A percentile compares a stretch with the other conserved stretches of the same genome.
Evolutionary conservation across 2,329 filamentous ascomycete genomes (phyloP).

Genomic region (Trichophaea hybrida): DNA sequence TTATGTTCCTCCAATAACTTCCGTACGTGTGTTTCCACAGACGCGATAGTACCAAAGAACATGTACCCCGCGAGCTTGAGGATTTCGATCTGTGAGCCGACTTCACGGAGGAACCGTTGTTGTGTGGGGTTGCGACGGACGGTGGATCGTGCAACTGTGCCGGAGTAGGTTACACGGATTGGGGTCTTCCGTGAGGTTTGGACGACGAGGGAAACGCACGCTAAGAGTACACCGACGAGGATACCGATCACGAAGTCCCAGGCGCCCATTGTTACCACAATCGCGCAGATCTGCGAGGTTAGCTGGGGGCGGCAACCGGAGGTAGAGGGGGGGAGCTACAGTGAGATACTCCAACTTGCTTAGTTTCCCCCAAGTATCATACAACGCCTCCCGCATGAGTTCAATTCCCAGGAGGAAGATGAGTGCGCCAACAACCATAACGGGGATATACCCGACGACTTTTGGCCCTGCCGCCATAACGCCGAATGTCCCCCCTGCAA

Average conservation of each 20-base stretch:
- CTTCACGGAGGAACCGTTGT: constrained; percentile 68
- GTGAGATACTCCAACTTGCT: constrained; percentile 80
- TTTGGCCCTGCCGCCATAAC: constrained; percentile 75
- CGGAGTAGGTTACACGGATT: constrained; percentile 78
- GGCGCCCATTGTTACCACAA: constrained; percentile 88
- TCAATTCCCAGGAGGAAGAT: constrained; percentile 95
- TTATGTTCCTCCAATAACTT: constrained; percentile 60
- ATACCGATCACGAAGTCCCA: constrained; percentile 96
- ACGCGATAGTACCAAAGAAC: constrained; percentile 97
- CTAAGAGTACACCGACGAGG: constrained; percentile 75
- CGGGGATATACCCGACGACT: constrained; percentile 84
- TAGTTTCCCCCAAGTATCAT: constrained; percentile 76
- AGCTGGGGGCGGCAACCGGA: constrained; percentile 19
- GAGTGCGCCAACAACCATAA: constrained; percentile 89
- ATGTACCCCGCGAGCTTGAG: constrained; percentile 87
- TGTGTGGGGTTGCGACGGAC: constrained; percentile 84
- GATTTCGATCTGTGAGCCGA: constrained; percentile 75
- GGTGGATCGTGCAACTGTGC: constrained; percentile 77
- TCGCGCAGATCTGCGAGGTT: constrained; percentile 43
- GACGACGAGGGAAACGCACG: constrained; percentile 79
- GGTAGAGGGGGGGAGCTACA: constrained; percentile 34
- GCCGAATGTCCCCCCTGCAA: constrained; percentile 64
- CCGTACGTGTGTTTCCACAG: constrained; percentile 78
- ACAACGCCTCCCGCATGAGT: constrained; percentile 72
- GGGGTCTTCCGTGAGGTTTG: constrained; percentile 83